Evolutionary conservation across 768 basidiomycete genomes (phyloP), one percentile per base, ranked within the genome.

Genomic region (Cystobasidium tubakii): DNA sequence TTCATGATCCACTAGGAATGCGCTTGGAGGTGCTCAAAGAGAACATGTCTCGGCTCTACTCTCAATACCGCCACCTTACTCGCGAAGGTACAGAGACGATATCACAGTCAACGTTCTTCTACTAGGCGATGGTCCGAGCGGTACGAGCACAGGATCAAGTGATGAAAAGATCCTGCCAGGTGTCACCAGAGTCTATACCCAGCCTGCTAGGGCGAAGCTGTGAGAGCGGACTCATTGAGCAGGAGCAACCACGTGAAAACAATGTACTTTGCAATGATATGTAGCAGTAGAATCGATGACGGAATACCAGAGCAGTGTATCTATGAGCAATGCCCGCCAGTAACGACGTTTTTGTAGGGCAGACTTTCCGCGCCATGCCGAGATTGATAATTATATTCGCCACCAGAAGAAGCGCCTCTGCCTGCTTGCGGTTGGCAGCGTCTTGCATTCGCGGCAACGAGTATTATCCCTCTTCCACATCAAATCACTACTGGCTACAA

Each of bases 21-120:
- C 92, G n/a, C 87, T 93, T 74, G 91, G 91, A n/a, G 91, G 92
- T 34, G 84, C 83, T 3, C 89, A 93, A n/a, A 27, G 44, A 60
- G 69, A 71, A 44, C 69, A 71, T 27, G 69, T 71, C 50, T 71
- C 69, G 21, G 69, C 69, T 17, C 27, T 71, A 10, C 54, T 71
- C 7, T 33, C 54, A 33, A 71, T 71, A 4, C 69, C 69, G 34
- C 54, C 69, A 29, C 69, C 69, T 2, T 44, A 71, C 29, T 71
- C 54, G 23, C 7, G 69, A 13, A 27, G 69, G 25, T 71, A 71
- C 55, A 55, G 69, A 36, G 69, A 71, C 54, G 69, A 71, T 25
- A 71, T 71, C 42, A 71, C 69, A 17, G 54, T 71, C 4, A 71
- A 46, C 17, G 69, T 71, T 1, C 55, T 71, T 1, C 27, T 71